Evolutionary conservation across 1,139 yeast species (phyloP), one percentile per base, ranked within the genome.

Genomic region (Blastobotrys persicus): DNA sequence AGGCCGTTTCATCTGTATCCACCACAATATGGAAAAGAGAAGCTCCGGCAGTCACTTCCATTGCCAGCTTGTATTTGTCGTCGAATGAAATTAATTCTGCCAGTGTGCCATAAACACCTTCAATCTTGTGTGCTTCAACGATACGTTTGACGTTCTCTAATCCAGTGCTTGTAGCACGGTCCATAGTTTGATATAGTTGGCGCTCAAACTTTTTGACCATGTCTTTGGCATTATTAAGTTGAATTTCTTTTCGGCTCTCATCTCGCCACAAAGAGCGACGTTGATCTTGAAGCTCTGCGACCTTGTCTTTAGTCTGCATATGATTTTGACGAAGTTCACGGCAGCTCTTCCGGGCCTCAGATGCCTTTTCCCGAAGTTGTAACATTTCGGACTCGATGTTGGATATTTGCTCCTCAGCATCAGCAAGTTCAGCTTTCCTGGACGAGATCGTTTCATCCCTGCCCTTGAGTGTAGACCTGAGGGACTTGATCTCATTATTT

Each of bases 11-110:
- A 58, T 91, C 97, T 42, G 77, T 82, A 61, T 89, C 96, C 13
- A 92, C 98, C 13, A 92, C 94, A 35, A 91, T 80, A 65, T 92
- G 89, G 62, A 89, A 91, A 45, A 92, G 70, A 2, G 95, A 78
- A 54, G 80, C 83, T 1, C 98, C 98, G 12, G 95, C 97, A 42
- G 88, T 79, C 4, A 86, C 92, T 63, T 91, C 97, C 1, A 86
- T 85, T 0, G 97, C 95, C 1, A 83, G 78, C 63, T 85, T 85
- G 64, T 88, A 91, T 59, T 87, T 88, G 48, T 86, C 91, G 58
- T 84, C 85, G 2, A 88, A 92, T 49, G 76, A 76, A 52, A 92
- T 85, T 33, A 92, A 71, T 56, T 89, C 96, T 31, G 95, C 94
- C 18, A 92, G 68, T 0, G 95, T 83, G 0, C 98, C 98, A 66